phyloP scores from a whole-genome alignment of 495 filamentous ascomycete genomes.

The Penicillium maclennaniae region DNA sequence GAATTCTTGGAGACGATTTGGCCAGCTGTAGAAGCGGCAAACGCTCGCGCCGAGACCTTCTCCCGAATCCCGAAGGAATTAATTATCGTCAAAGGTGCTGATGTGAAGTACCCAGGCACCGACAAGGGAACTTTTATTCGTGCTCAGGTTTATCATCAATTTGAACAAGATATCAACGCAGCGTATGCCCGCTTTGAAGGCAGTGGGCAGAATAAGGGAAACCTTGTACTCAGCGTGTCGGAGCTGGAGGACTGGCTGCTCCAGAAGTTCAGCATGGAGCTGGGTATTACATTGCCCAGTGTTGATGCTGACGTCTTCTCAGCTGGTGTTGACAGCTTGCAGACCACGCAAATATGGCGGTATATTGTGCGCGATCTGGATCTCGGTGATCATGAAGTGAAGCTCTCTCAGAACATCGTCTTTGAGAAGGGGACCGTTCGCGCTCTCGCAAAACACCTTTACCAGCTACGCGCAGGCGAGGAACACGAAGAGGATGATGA shows the following conservation, averaged over 20 bases:
- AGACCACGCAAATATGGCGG: slow-evolving; percentile 47
- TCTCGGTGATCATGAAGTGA: slow-evolving; percentile 22
- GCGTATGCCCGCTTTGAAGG: slow-evolving; percentile 37
- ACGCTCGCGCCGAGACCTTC: slow-evolving; percentile 48
- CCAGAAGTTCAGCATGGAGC: slow-evolving; percentile 21
- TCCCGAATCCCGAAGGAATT: slow-evolving; percentile 52
- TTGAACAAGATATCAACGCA: slow-evolving; percentile 45
- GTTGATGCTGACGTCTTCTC: slow-evolving; percentile 50
- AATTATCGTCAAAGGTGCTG: slow-evolving; percentile 42
- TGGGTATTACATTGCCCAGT: slow-evolving; percentile 17
- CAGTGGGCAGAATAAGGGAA: slow-evolving; percentile 17
- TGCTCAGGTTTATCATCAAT: slow-evolving; percentile 48
- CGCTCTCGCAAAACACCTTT: slow-evolving; percentile 29
- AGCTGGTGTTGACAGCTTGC: slow-evolving; percentile 53
- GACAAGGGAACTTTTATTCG: slow-evolving; percentile 58
- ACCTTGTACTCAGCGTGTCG: slow-evolving; percentile 11
- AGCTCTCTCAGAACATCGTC: slow-evolving; percentile 43
- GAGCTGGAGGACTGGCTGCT: slow-evolving; percentile 28
- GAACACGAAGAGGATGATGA: slow-evolving; percentile 24
- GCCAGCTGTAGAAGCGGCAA: slow-evolving; percentile 46
- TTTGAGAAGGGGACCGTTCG: slow-evolving; percentile 44
- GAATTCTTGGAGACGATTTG: slow-evolving; percentile 50
- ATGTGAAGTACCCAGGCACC: slow-evolving; percentile 45
- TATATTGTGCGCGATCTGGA: slow-evolving; percentile 32
- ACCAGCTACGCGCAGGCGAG: slow-evolving; percentile 21